Percentiles rank a stretch among this genome's conserved stretches.
Conservation (phyloP, 2,329 filamentous ascomycete species). For the Trichoderma simmonsii region DNA sequence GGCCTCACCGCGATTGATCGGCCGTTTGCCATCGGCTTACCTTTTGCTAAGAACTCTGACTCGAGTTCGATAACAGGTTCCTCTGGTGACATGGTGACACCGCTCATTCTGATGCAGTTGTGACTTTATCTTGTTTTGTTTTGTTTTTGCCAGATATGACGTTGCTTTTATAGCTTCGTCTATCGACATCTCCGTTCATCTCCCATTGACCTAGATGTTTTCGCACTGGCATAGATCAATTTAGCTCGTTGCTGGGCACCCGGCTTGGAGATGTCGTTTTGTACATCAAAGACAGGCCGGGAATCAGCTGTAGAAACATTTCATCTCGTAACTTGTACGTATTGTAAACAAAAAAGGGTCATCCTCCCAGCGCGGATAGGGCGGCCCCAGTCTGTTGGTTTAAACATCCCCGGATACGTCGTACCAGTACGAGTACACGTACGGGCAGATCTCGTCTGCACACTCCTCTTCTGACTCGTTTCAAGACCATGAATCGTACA, state of each 20-base stretch:
- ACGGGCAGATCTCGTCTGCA: background rate
- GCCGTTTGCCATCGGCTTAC: background rate
- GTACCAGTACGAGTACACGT: background rate
- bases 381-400: background rate
- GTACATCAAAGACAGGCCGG: slow-evolving; percentile 50
- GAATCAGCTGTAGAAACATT: slow-evolving; percentile 60
- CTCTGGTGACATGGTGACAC: background rate
- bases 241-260: slow-evolving; percentile 55
- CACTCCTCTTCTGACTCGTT: slow-evolving; percentile 1
- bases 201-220: slow-evolving; percentile 50
- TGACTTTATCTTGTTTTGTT: background rate
- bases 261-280: slow-evolving; percentile 54
- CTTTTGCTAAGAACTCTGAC: slow-evolving; percentile 1
- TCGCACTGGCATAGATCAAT: slow-evolving; percentile 55
- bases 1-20: background rate
- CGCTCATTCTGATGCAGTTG: background rate
- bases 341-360: background rate
- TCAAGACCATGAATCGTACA: background rate
- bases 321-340: background rate
- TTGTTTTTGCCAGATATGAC: slow-evolving; percentile 34
- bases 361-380: background rate
- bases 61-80: background rate
- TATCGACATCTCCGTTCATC: slow-evolving; percentile 49
- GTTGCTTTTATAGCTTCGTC: slow-evolving; percentile 31
- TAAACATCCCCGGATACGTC: background rate